Conservation (phyloP, 805 yeast genomes). For the Candida pseudoglaebosa region DNA sequence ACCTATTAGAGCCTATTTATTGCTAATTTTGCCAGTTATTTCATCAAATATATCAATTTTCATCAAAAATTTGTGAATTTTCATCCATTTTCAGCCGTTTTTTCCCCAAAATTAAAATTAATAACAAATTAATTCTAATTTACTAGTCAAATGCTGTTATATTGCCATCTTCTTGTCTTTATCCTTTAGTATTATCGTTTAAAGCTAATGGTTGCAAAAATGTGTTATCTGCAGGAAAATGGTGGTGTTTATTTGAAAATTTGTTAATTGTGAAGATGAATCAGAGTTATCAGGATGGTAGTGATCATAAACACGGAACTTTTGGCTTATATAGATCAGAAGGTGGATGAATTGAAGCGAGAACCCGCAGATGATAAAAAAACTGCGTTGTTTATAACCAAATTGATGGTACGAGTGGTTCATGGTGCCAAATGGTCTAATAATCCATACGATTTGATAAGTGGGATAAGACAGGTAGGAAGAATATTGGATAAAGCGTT, state of each 20-base stretch:
- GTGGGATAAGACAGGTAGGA: conserved; percentile 72
- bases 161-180: not conserved
- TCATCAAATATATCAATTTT: no score
- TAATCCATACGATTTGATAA: conserved; percentile 61
- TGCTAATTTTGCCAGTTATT: no score
- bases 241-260: not conserved
- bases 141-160: no score
- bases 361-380: conserved; percentile 77
- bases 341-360: conserved; percentile 61
- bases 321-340: conserved; percentile 32
- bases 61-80: no score
- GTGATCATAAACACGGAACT: conserved; percentile 26
- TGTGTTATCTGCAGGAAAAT: not conserved
- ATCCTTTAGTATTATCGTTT: not conserved
- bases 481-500: conserved; percentile 67
- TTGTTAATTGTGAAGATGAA: not conserved
- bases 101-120: no score
- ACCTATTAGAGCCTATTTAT: no score
- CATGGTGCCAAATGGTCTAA: conserved; percentile 87
- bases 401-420: conserved; percentile 78
- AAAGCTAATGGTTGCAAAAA: not conserved
- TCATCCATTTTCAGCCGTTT: no score
- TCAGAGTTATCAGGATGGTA: conserved; percentile 2
- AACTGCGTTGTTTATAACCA: conserved; percentile 85
- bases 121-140: not conserved